Evolutionary conservation across 768 basidiomycete species (phyloP), one percentile per base, ranked within the genome.

Genomic region (Mrakia hoshinonis): DNA sequence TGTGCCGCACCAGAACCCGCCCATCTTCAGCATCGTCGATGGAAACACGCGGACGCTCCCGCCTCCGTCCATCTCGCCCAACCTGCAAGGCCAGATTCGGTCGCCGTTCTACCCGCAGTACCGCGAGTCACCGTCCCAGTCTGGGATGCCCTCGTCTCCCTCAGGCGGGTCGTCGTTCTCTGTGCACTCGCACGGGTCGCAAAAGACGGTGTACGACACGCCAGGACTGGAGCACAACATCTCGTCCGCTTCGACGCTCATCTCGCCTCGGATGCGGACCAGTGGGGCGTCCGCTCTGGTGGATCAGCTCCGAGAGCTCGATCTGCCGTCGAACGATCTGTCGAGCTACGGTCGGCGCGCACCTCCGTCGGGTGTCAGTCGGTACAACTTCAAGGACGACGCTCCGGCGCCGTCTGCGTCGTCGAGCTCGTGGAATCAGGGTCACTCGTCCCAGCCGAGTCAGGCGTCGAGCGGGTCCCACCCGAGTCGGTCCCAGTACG

Each of bases 31-130:
- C 70, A 29, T 72, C 10, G 70, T 65, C 46, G 70, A 72, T 46
- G 26, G 43, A 18, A 49, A 34, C 11, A 66, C 48, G 20, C 64
- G 70, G 46, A 72, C 64, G 74, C 80, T 79, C 75, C 77, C 81
- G 73, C 75, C 83, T 77, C 83, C 84, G 68, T 83, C 83, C 52
- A 81, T 82, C 29, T 81, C 84, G 15, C 46, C 63, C 13, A 54
- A 49, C 24, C 66, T 81, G 62, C 75, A 31, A 51, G 64, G 54
- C 55, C 69, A 43, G 47, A 69, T 20, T 55, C 70, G 60, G 65
- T 70, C 20, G 69, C 77, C 70, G 68, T 73, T 52, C 51, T 74
- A n/a, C 74, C 78, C 34, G 73, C 77, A 48, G 34, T 70, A 68
- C 72, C 51, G 70, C 67, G 47, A 63, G 48, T 26, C 43, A 11